Conservation (phyloP, 768 basidiomycete genomes). For the Nevesoporus exiguus region DNA sequence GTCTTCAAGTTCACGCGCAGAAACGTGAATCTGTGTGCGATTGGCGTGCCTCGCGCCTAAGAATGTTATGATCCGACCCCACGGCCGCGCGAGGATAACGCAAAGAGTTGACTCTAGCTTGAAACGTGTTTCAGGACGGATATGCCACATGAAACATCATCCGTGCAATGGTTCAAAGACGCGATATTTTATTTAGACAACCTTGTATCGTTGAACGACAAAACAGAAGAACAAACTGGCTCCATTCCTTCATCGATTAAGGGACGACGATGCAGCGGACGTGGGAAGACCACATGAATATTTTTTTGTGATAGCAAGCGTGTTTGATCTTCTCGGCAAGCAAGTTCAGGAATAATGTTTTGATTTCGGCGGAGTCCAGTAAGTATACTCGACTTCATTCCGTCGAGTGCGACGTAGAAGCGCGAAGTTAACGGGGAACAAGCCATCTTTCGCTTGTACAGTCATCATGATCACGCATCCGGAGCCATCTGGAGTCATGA, state of each 20-base stretch:
- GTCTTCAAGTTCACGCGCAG: no score
- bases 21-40: no score
- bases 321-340: conserved; percentile 32
- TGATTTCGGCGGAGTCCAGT: conserved; percentile 20
- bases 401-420: conserved; percentile 32
- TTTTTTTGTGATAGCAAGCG: conserved; percentile 18
- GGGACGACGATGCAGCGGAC: conserved; percentile 31
- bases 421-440: conserved; percentile 31
- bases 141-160: not conserved
- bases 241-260: not conserved
- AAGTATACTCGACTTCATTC: conserved; percentile 30
- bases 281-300: conserved; percentile 28
- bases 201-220: not conserved
- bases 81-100: no score
- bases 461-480: conserved; percentile 37
- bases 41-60: no score
- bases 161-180: not conserved
- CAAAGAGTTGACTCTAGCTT: no score
- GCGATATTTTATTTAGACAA: not conserved
- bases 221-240: no score
- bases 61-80: no score
- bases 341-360: conserved; percentile 28
- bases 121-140: not conserved
- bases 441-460: conserved; percentile 31
- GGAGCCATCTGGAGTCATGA: conserved; percentile 31